Percentiles rank a stretch among this genome's conserved stretches.
phyloP scores from a whole-genome alignment of 169 alveolate species.

The Perkinsus marinus region DNA sequence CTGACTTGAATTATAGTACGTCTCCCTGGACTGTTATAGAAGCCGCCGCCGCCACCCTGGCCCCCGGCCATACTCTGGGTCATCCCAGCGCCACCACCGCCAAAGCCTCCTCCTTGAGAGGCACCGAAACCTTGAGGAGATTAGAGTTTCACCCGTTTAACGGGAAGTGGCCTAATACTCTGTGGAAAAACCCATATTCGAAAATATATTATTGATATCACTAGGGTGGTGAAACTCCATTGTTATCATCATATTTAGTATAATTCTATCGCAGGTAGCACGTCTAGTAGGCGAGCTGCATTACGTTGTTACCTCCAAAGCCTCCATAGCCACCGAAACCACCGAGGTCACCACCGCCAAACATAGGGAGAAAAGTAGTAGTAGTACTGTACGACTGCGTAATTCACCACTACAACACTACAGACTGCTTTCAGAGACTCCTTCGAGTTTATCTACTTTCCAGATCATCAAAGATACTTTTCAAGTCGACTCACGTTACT shows the following conservation, averaged over 20 bases:
- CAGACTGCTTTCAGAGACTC: background rate
- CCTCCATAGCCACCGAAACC: background rate
- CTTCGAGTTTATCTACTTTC: background rate
- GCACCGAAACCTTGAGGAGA: background rate
- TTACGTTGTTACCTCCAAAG: background rate
- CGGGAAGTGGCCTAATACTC: too few relatives aligned
- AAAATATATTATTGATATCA: too few relatives aligned
- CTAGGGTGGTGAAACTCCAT: too few relatives aligned
- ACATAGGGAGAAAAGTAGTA: background rate
- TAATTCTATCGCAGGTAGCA: too few relatives aligned
- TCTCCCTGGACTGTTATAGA: background rate
- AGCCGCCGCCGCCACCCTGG: background rate
- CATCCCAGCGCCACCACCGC: background rate
- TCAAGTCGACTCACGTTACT: background rate
- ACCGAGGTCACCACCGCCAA: background rate
- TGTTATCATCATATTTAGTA: too few relatives aligned
- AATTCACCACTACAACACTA: too few relatives aligned
- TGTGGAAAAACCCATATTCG: too few relatives aligned
- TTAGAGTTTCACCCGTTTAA: too few relatives aligned
- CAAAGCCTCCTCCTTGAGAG: background rate
- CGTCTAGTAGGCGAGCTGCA: background rate
- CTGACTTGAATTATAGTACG: background rate
- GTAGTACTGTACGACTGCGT: too few relatives aligned
- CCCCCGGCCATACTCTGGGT: background rate
- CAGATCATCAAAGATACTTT: background rate